Evolutionary conservation across 257 asterid species (phyloP), one percentile per base, ranked within the genome.

Genomic region (Anisodus tanguticus): DNA sequence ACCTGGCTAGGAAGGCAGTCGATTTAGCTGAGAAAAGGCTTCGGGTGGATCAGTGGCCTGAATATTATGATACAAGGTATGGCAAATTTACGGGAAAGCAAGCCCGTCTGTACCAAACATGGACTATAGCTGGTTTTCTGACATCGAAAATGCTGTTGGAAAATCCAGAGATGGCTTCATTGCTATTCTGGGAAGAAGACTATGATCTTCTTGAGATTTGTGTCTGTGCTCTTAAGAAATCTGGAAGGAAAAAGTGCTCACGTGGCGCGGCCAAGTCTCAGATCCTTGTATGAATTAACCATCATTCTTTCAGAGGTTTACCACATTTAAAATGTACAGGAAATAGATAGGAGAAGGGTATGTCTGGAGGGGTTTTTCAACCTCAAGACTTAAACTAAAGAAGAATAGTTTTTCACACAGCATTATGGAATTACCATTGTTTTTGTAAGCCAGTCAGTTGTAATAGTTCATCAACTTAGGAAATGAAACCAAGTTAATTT

Each of bases 41-140:
- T 43, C 84, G 89, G 3, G 54, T 6, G 57, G 98, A 95, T 76
- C 85, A 85, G 17, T 95, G 98, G 98, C 98, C 98, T 4, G 98
- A 95, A 86, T 95, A 95, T 83, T 95, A 95, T 19, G 98, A 95
- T 87, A 95, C 98, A 0, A 90, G 85, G 85, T 83, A 83, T 4
- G 98, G 97, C 47, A 95, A 90, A 86, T 95, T 91, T 88, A 88
- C 91, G 10, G 98, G 98, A 17, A 93, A 95, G 89, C 98, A 95
- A 87, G 89, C 98, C 26, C 94, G 98, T 58, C 84, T 93, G 0
- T 91, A 88, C 87, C 98, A 95, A 82, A 95, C 98, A 22, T 95
- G 98, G 98, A 87, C 98, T 0, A 85, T 95, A 3, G 98, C 98
- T 9, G 98, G 98, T 69, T 95, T 87, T 86, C 86, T 95, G 84